phyloP scores from a whole-genome alignment of 768 basidiomycete species.

The Mycena maculata region DNA sequence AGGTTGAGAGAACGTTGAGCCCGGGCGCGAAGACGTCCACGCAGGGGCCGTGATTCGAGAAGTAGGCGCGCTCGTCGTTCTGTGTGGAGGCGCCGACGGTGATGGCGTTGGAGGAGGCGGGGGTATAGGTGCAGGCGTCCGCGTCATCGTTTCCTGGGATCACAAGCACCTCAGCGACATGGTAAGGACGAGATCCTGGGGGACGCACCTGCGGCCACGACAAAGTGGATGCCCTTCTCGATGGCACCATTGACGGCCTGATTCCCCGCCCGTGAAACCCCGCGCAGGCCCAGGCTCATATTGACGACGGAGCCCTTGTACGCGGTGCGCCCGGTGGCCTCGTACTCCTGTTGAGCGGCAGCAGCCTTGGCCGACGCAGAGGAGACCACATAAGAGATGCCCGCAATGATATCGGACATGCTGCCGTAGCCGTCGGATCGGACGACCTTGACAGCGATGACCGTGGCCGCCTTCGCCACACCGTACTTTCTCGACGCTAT shows the following conservation, averaged over 20 bases:
- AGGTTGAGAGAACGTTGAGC: constrained; percentile 91
- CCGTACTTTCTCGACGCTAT: constrained; percentile 93
- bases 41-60: constrained; percentile 91
- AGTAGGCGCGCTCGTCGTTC: constrained; percentile 83
- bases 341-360: constrained; percentile 75
- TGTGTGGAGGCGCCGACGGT: constrained; percentile 94
- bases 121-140: constrained; percentile 93
- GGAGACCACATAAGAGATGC: constrained; percentile 83
- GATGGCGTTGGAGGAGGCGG: constrained; percentile 88
- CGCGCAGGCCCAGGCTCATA: constrained; percentile 93
- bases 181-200: background rate
- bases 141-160: constrained; percentile 78
- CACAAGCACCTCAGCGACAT: background rate
- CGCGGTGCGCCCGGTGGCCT: constrained; percentile 76
- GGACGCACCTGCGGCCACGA: constrained; percentile 91
- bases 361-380: constrained; percentile 63
- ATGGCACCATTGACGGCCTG: constrained; percentile 88
- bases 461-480: constrained; percentile 92
- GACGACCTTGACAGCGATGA: constrained; percentile 92
- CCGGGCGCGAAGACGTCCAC: constrained; percentile 95
- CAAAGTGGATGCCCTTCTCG: constrained; percentile 87
- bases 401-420: constrained; percentile 93
- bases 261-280: constrained; percentile 88
- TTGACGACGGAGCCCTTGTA: constrained; percentile 98
- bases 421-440: constrained; percentile 92